Base-by-base conservation (phyloP, 805 yeast species). In the Monosporozyma solicola region DNA sequence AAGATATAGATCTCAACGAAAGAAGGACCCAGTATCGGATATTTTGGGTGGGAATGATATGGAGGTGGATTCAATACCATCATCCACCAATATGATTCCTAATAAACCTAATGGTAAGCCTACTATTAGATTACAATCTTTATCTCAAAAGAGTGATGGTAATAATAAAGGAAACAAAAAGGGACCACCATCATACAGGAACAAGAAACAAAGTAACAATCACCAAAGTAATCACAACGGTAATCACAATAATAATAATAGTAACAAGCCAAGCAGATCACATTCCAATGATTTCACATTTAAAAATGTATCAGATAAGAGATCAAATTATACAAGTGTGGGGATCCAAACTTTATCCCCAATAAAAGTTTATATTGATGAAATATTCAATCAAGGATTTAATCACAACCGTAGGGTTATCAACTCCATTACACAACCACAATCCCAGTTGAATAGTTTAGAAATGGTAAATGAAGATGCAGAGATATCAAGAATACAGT, bases 271-370 rank as follows among this genome's bases (percentile, higher is more conserved):
- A 9, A n/a, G n/a, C 29, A 50, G 41, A 20, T 20, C 22, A 4
- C 45, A 16, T 3, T 5, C 13, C 13, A 41, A n/a, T 15, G 52
- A 50, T 3, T 50, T 49, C 20, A 49, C 41, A 8, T 49, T 49
- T 31, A 49, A 49, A 33, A 41, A 49, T 27, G 15, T 20, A 13
- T 27, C 35, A 13, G 31, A n/a, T 3, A 20, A 22, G 15, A 27
- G 47, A n/a, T 3, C 24, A 13, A 47, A 46, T 20, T 37, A 27
- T 16, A 29, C 41, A 15, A 20, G 53, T 41, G 22, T 25, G 9
- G 35, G 43, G 15, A 45, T 49, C 13, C 57, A 56, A 45, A 56
- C 59, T 5, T 31, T 41, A n/a, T 39, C 55, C n/a, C 45, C 52
- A 11, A 33, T 51, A 1, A 41, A 45, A 24, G 10, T 35, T 7